phyloP scores from a whole-genome alignment of 192 early-diverging fungal species.

The Rhizoclosmatium globosum region DNA sequence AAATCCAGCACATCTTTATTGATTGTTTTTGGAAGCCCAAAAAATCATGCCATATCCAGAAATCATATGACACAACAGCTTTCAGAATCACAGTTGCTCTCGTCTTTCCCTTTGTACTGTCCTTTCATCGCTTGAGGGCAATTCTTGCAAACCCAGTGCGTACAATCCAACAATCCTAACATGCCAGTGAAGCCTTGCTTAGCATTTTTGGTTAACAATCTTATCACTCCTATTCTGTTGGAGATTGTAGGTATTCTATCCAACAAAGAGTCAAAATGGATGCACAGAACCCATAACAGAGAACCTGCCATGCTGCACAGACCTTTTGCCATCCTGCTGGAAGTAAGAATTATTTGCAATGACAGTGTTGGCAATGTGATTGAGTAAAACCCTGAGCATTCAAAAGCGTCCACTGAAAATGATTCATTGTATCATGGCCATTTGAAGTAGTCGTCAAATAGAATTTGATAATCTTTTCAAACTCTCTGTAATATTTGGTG shows the following conservation, averaged over 20 bases:
- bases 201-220: constrained; percentile 40
- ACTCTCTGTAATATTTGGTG: neutral
- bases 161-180: constrained; percentile 42
- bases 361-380: neutral
- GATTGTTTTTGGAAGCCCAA: neutral
- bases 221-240: constrained; percentile 40
- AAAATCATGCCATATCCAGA: neutral
- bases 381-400: neutral
- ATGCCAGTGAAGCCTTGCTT: constrained; percentile 43
- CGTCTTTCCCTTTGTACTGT: neutral
- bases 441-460: constrained; percentile 4
- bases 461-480: neutral
- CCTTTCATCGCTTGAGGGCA: neutral
- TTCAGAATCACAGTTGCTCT: neutral
- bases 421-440: neutral
- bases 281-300: constrained; percentile 40
- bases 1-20: too few relatives aligned
- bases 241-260: constrained; percentile 27
- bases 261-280: constrained; percentile 14
- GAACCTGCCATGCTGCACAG: neutral
- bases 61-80: constrained; percentile 2
- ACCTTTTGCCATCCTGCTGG: neutral
- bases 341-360: neutral
- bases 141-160: constrained; percentile 27
- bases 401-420: neutral